These are phyloP conservation scores for Monosporozyma yasuniensis DNA, from an alignment of 805 yeast species.

Conservation along the genomic window DNA sequence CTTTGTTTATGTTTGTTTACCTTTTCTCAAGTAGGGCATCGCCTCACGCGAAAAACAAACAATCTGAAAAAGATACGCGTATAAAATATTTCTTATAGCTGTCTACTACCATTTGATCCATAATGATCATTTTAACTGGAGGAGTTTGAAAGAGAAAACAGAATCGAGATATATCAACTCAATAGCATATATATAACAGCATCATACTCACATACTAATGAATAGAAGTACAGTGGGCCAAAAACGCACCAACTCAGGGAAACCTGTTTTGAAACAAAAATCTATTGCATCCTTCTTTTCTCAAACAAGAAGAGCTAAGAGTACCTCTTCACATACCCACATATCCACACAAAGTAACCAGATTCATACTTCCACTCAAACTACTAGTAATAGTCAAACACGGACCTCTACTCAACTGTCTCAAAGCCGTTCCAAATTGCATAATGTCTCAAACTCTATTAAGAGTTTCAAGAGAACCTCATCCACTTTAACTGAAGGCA, in stretches of 20 bases:
- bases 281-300: conserved; percentile 11
- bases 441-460: not conserved
- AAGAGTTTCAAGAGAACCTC: not conserved
- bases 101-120: not conserved
- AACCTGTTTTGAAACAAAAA: conserved; percentile 5
- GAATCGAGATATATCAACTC: not conserved
- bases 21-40: not conserved
- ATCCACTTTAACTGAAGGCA: not conserved
- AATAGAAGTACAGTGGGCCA: not conserved
- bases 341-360: too few relatives aligned
- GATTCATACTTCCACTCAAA: too few relatives aligned
- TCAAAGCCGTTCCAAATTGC: not conserved
- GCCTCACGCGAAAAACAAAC: not conserved
- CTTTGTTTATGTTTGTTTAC: not conserved
- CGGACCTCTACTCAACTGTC: not conserved
- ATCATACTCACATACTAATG: not conserved
- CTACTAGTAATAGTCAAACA: too few relatives aligned
- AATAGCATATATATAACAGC: not conserved
- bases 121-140: not conserved
- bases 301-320: not conserved
- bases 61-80: not conserved
- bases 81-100: not conserved
- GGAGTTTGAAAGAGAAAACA: too few relatives aligned
- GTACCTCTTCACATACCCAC: not conserved
- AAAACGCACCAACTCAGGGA: not conserved